Evolutionary conservation across 306 rosid genomes (phyloP).

Genomic region (Trifolium subterraneum): DNA sequence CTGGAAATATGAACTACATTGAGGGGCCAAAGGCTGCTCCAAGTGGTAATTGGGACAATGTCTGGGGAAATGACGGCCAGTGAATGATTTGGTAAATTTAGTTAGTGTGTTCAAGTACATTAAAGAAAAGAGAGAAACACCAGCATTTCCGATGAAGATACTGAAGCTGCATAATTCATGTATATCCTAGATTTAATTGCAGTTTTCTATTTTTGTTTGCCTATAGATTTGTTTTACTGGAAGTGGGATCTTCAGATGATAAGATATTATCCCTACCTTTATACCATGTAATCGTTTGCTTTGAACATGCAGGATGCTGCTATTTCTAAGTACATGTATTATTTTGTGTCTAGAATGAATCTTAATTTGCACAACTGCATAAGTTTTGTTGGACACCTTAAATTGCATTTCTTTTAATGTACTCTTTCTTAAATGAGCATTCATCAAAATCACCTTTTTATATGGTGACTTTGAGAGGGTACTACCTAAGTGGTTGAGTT

Average conservation of each 20-base stretch:
- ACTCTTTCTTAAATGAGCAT: background rate
- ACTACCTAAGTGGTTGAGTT: background rate
- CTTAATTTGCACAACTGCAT: conserved; percentile 25
- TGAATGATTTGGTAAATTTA: conserved; percentile 45
- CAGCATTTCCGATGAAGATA: conserved; percentile 31
- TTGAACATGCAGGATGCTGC: conserved; percentile 27
- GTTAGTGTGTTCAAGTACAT: conserved; percentile 35
- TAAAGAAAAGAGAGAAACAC: conserved; percentile 37
- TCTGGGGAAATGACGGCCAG: conserved; percentile 66
- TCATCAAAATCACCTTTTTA: background rate
- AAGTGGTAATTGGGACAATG: conserved; percentile 85
- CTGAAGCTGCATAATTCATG: conserved; percentile 21
- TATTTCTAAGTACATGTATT: conserved; percentile 28
- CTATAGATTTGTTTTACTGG: conserved; percentile 27
- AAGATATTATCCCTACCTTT: conserved; percentile 27
- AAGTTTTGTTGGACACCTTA: background rate
- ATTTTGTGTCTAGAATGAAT: conserved; percentile 15
- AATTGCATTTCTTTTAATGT: conserved; percentile 18
- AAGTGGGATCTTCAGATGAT: conserved; percentile 34
- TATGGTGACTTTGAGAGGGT: background rate
- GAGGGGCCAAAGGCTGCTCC: conserved; percentile 79
- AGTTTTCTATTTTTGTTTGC: conserved; percentile 35
- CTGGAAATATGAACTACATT: conserved; percentile 56
- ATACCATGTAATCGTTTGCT: conserved; percentile 38
- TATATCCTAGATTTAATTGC: conserved; percentile 34